Percentiles rank a stretch among this genome's conserved stretches.
Conservation (phyloP, 306 rosid genomes). For the Nissolia schottii region DNA sequence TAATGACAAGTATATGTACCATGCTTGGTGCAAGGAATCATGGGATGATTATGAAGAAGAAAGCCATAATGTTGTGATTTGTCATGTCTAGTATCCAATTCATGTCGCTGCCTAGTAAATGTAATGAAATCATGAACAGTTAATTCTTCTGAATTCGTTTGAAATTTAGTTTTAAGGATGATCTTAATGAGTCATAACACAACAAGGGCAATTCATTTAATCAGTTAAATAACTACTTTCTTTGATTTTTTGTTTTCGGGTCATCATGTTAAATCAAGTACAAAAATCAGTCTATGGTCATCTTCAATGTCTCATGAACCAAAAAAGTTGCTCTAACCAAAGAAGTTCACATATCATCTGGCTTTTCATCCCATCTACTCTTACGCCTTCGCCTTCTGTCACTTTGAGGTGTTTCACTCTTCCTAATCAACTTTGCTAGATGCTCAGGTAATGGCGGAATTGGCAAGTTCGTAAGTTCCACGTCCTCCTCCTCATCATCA, state of each 20-base stretch:
- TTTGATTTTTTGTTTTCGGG: neutral
- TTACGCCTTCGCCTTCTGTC: slow-evolving; percentile 19
- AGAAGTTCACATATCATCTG: slow-evolving; percentile 24
- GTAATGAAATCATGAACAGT: too few species aligned
- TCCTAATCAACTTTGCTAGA: slow-evolving; percentile 16
- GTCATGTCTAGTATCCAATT: too few species aligned
- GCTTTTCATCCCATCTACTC: slow-evolving; percentile 56
- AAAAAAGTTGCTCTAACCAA: neutral
- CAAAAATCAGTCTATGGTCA: neutral
- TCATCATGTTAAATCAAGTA: neutral
- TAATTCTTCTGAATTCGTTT: too few species aligned
- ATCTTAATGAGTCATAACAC: neutral
- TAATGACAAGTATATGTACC: too few species aligned
- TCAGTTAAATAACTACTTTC: neutral
- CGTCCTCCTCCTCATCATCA: slow-evolving; percentile 1
- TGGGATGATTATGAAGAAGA: too few species aligned
- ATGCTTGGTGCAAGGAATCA: too few species aligned
- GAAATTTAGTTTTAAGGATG: too few species aligned
- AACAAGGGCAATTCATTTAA: neutral
- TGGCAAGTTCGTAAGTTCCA: slow-evolving; percentile 21
- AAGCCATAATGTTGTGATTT: too few species aligned
- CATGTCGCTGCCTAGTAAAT: too few species aligned
- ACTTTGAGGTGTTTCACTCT: neutral
- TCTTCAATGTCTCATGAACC: neutral
- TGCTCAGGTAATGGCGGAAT: slow-evolving; percentile 28